Evolutionary conservation across 2,329 filamentous ascomycete genomes (phyloP).

Genomic region (Aspergillus tamarii): DNA sequence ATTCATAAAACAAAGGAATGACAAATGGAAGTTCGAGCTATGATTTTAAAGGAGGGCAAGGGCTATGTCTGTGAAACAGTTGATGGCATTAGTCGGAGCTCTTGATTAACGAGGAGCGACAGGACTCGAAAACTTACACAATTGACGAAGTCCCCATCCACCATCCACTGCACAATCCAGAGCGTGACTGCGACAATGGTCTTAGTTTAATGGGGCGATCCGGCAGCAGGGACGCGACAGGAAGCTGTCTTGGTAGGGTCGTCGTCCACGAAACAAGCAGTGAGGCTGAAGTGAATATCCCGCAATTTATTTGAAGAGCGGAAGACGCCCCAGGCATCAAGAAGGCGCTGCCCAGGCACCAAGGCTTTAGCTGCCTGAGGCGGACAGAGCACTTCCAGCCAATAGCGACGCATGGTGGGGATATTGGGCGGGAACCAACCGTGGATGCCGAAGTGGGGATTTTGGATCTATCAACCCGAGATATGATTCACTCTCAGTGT

Average conservation of each 20-base stretch:
- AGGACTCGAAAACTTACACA: conserved; percentile 31
- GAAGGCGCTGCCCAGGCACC: conserved; percentile 34
- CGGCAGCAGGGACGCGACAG: conserved; percentile 27
- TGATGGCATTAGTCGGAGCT: conserved; percentile 6
- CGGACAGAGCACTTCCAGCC: conserved; percentile 10
- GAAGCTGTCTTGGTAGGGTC: conserved; percentile 30
- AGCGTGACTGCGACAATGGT: conserved; percentile 15
- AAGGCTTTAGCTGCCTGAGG: conserved; percentile 28
- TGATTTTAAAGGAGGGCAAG: neutral
- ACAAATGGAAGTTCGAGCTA: conserved; percentile 11
- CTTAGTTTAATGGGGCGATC: conserved; percentile 22
- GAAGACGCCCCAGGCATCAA: conserved; percentile 33
- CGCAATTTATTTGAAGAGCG: conserved; percentile 26
- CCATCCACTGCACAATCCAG: conserved; percentile 26
- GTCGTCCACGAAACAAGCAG: conserved; percentile 41
- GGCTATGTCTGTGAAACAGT: conserved; percentile 10
- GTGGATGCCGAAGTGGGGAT: conserved; percentile 13
- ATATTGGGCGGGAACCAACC: conserved; percentile 15
- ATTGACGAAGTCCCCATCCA: conserved; percentile 24
- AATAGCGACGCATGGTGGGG: conserved; percentile 13
- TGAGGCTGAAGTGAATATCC: conserved; percentile 26
- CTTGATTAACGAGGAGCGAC: conserved; percentile 8
- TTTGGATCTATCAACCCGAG: neutral
- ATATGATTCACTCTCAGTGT: neutral
- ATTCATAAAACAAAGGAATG: conserved; percentile 21